Evolutionary conservation across 169 alveolate genomes (phyloP).

Genomic region (Prorocentrum cordatum): DNA sequence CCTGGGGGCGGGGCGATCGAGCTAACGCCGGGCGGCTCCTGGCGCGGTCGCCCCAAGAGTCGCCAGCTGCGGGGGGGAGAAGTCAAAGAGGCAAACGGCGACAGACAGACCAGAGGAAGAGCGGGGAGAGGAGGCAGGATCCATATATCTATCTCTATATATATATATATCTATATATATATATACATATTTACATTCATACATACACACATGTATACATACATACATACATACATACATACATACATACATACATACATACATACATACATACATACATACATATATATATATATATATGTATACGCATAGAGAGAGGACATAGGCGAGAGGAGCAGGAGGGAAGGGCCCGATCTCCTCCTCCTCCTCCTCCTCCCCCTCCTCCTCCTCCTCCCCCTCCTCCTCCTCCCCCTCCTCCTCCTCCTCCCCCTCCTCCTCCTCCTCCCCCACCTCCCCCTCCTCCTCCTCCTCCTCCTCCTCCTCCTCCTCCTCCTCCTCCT

Average conservation of each 20-base stretch:
- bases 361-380: slow-evolving; percentile 79
- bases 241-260: neutral
- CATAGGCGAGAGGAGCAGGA: slow-evolving; percentile 78
- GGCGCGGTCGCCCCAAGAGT: no score
- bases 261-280: neutral
- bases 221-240: neutral
- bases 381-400: slow-evolving; percentile 80
- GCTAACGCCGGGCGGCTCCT: no score
- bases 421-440: neutral
- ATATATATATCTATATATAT: neutral
- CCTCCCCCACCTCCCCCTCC: neutral
- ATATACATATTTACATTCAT: no score
- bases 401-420: slow-evolving; percentile 77
- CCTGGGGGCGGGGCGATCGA: no score
- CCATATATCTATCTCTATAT: neutral
- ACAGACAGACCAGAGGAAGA: no score
- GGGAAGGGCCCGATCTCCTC: no score
- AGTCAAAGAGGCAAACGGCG: no score
- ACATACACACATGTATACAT: no score
- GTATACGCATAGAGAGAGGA: slow-evolving; percentile 75
- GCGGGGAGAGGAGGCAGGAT: neutral
- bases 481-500: no score
- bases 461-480: no score
- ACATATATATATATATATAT: slow-evolving; percentile 75
- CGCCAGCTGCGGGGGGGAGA: no score